phyloP scores from a whole-genome alignment of 1,139 yeast species.

The Hyphopichia wangnamkhiaoensis region DNA sequence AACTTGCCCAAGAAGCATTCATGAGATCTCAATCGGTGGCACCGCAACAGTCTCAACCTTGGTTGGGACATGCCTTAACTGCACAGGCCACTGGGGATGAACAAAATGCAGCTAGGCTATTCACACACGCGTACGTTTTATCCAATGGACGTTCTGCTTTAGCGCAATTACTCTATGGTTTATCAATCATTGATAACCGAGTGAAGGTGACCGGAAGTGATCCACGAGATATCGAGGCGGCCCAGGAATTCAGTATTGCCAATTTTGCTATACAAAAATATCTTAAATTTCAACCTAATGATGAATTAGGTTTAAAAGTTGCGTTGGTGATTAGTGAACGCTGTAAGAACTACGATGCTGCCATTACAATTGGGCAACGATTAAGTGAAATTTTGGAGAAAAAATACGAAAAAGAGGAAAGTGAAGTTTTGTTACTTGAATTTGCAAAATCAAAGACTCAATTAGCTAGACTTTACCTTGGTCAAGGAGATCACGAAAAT shows the following conservation, averaged over 20 bases:
- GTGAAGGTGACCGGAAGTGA: constrained; percentile 39
- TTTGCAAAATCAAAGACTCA: constrained; percentile 68
- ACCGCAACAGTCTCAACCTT: constrained; percentile 74
- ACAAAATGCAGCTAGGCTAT: constrained; percentile 53
- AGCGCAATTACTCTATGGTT: constrained; percentile 72
- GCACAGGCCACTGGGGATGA: constrained; percentile 60
- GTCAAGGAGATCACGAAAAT: constrained; percentile 49
- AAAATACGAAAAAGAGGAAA: constrained; percentile 59
- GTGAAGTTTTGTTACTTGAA: constrained; percentile 43
- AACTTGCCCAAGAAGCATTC: constrained; percentile 73
- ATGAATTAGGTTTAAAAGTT: constrained; percentile 60
- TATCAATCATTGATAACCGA: constrained; percentile 51
- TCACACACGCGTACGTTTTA: constrained; percentile 75
- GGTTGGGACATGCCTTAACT: constrained; percentile 85
- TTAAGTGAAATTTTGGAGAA: constrained; percentile 55
- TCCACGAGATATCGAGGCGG: constrained; percentile 55
- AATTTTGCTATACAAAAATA: constrained; percentile 73
- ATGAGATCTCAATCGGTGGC: constrained; percentile 77
- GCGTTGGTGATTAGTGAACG: constrained; percentile 69
- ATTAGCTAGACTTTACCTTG: constrained; percentile 69
- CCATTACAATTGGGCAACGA: constrained; percentile 47
- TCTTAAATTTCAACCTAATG: constrained; percentile 65
- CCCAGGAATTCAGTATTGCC: constrained; percentile 68
- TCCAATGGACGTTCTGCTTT: constrained; percentile 75
- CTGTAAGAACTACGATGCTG: constrained; percentile 58